These are phyloP conservation scores for Ensete glaucum DNA, from an alignment of 176 grass and related monocot species.

Conservation along the genomic window DNA sequence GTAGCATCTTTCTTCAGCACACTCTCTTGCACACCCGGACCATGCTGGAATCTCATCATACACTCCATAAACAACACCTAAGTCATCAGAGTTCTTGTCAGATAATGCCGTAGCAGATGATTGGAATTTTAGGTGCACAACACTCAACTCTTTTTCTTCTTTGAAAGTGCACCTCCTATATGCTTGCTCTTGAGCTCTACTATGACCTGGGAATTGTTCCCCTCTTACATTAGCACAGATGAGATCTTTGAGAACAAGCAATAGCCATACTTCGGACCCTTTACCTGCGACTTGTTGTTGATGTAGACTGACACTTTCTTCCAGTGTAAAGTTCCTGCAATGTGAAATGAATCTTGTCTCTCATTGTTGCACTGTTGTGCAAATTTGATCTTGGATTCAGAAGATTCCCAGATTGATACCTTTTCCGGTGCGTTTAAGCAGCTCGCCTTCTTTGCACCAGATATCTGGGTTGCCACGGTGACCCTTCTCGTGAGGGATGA, in stretches of 20 bases:
- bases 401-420: constrained; percentile 26
- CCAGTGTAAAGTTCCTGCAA: constrained; percentile 61
- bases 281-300: constrained; percentile 86
- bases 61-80: constrained; percentile 82
- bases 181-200: constrained; percentile 93
- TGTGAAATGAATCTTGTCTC: constrained; percentile 24
- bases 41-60: constrained; percentile 69
- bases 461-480: constrained; percentile 64
- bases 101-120: background rate
- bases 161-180: constrained; percentile 80
- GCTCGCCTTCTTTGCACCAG: constrained; percentile 92
- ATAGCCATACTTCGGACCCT: background rate
- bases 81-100: background rate
- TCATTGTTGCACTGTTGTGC: background rate
- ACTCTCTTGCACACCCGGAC: constrained; percentile 27
- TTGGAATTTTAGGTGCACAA: background rate
- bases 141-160: constrained; percentile 90
- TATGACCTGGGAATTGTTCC: constrained; percentile 51
- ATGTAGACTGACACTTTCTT: constrained; percentile 70
- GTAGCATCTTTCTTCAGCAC: constrained; percentile 32
- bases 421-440: constrained; percentile 80
- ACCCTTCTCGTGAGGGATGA: constrained; percentile 74
- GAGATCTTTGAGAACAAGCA: background rate
- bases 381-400: constrained; percentile 9
- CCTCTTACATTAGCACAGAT: background rate